Conservation (phyloP, 306 rosid species). For the Cercis canadensis region DNA sequence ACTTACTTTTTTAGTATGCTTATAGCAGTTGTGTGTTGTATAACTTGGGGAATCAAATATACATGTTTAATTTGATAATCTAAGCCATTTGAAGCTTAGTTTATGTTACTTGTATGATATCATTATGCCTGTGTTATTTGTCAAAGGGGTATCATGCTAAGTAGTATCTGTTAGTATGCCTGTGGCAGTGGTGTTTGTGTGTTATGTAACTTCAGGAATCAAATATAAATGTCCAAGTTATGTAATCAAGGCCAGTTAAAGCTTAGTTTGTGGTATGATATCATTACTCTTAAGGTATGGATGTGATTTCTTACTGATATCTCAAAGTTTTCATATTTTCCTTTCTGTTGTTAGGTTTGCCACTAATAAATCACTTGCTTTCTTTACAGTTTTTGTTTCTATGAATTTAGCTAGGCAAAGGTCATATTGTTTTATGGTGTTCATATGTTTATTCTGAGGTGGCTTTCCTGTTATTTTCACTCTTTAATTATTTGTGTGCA, state of each 20-base stretch:
- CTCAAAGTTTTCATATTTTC: constrained; percentile 16
- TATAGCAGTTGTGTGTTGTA: constrained; percentile 3
- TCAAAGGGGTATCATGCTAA: too few relatives aligned
- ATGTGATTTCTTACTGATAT: neutral
- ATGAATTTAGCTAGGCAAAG: constrained; percentile 3
- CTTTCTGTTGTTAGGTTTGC: neutral
- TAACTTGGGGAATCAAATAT: neutral
- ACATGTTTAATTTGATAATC: too few relatives aligned
- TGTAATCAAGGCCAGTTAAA: constrained; percentile 21
- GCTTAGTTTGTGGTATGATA: constrained; percentile 12
- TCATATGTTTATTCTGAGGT: neutral
- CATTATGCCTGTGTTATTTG: too few relatives aligned
- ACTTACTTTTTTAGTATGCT: constrained; percentile 23
- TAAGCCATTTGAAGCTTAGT: too few relatives aligned
- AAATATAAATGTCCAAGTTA: constrained; percentile 9
- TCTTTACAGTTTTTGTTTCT: neutral
- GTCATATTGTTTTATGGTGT: constrained; percentile 12
- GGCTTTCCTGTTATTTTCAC: constrained; percentile 5
- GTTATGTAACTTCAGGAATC: constrained; percentile 13
- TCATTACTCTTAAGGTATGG: neutral
- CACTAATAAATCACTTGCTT: neutral
- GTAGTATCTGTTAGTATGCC: neutral
- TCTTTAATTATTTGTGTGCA: neutral
- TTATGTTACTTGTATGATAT: too few relatives aligned
- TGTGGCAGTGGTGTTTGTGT: neutral